Evolutionary conservation across 345 rosid genomes (phyloP), one percentile per base, ranked within the genome.

Genomic region (Aquilaria yunnanensis): DNA sequence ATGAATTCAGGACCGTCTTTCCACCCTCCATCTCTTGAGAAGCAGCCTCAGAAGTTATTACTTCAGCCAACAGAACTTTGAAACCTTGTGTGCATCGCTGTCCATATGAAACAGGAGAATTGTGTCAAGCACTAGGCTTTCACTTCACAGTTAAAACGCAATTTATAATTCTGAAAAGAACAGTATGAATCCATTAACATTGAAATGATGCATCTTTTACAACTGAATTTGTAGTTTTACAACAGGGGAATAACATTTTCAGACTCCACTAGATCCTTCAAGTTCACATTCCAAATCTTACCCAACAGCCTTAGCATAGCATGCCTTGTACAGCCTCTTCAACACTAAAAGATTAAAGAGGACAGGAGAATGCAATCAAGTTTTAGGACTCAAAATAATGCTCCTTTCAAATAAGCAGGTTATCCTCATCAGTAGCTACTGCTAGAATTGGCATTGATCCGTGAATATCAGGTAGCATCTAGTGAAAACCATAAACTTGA

Each of bases 1-100:
- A 94, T 0, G 97, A 94, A 69, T 85, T 87, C 32, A 94, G 81
- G 59, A 79, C 79, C 1, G 93, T 83, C 73, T 84, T 94, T 61
- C 88, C 87, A 43, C 81, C 92, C 65, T 86, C 95, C 1, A 87
- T 79, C 75, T 78, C 77, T 62, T 78, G 80, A 48, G 96, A 60
- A 70, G 89, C 83, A 45, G 93, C 83, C 62, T 85, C 96, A 10
- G 75, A 69, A 32, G 89, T 91, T 51, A 94, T 69, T 51, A 76
- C 87, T 83, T 91, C 97, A 5, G 76, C 68, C 64, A 91, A 68
- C 47, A 91, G 85, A 67, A 79, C 74, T 82, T 75, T 83, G 81
- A 83, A 91, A 62, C 85, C 96, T 3, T 79, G 71, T 2, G 72
- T 67, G 70, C 96, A 82, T 53, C 97, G 79, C 99, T 91, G 71